Conservation (phyloP, 2,329 filamentous ascomycete species). For the Colletotrichum sp. region DNA sequence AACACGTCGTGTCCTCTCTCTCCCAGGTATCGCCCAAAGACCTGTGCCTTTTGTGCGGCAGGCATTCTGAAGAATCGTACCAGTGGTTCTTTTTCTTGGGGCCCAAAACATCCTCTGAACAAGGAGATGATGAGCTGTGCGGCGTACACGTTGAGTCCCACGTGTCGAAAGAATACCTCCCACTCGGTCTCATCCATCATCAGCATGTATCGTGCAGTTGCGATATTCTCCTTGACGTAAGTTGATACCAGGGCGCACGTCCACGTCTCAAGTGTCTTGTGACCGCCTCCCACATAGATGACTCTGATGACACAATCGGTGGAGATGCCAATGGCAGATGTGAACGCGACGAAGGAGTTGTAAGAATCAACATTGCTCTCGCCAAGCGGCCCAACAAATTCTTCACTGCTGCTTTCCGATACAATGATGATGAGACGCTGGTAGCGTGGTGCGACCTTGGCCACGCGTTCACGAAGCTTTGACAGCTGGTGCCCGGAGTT, state of each 20-base stretch:
- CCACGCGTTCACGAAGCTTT: conserved; percentile 61
- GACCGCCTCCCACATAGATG: conserved; percentile 55
- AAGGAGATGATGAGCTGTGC: conserved; percentile 36
- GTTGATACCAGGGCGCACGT: conserved; percentile 56
- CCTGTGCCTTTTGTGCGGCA: conserved; percentile 25
- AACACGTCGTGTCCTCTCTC: background rate
- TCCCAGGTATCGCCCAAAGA: conserved; percentile 29
- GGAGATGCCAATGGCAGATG: conserved; percentile 39
- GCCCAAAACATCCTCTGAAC: conserved; percentile 27
- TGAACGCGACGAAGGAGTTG: conserved; percentile 56
- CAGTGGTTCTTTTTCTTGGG: conserved; percentile 29
- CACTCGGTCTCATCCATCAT: conserved; percentile 46
- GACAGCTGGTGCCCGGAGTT: conserved; percentile 38
- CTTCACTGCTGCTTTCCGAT: conserved; percentile 56
- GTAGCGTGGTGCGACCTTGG: conserved; percentile 62
- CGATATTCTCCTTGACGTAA: conserved; percentile 31
- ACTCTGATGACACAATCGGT: conserved; percentile 35
- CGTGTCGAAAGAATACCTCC: conserved; percentile 38
- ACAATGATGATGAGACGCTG: conserved; percentile 73
- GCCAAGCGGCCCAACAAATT: conserved; percentile 42
- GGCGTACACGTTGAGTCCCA: conserved; percentile 41
- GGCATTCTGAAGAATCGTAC: conserved; percentile 35
- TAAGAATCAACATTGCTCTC: conserved; percentile 50
- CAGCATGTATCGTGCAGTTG: conserved; percentile 36
- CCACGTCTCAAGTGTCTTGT: conserved; percentile 59